Percentiles rank a stretch among this genome's conserved stretches.
Conservation (phyloP, 2,329 filamentous ascomycete species). For the Ophiocordyceps unilateralis region DNA sequence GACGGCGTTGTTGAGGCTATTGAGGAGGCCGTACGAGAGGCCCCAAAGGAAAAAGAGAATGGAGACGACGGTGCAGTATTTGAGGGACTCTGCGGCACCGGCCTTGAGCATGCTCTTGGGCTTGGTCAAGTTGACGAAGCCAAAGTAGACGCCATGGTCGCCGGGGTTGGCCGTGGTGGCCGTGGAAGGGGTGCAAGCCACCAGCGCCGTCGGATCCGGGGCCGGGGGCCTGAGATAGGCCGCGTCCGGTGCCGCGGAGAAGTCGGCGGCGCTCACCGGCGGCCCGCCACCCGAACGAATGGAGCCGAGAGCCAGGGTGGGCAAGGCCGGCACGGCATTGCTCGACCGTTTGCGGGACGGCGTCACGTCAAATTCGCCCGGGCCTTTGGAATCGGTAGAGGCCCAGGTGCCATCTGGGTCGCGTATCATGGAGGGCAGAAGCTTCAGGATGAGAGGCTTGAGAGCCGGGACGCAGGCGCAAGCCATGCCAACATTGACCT, state of each 20-base stretch:
- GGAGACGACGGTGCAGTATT: constrained; percentile 58
- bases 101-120: constrained; percentile 56
- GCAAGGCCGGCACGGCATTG: background rate
- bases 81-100: constrained; percentile 45
- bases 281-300: constrained; percentile 7
- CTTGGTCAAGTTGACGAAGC: constrained; percentile 54
- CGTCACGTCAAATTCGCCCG: constrained; percentile 13
- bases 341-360: constrained; percentile 6
- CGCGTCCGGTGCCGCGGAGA: constrained; percentile 26
- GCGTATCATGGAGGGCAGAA: constrained; percentile 38
- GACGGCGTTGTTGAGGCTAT: constrained; percentile 60
- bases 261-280: constrained; percentile 23
- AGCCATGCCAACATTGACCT: constrained; percentile 79
- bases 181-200: constrained; percentile 16
- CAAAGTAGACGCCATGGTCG: constrained; percentile 46
- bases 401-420: constrained; percentile 27
- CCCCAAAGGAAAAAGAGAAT: constrained; percentile 82
- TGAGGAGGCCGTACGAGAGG: constrained; percentile 73
- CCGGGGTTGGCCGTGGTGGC: constrained; percentile 16
- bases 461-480: constrained; percentile 85
- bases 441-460: constrained; percentile 62
- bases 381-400: constrained; percentile 10
- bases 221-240: constrained; percentile 1
- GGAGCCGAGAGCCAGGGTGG: background rate
- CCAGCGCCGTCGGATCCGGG: constrained; percentile 1